phyloP scores from a whole-genome alignment of 208 protist genomes.

The Tritrichomonas musculus region DNA sequence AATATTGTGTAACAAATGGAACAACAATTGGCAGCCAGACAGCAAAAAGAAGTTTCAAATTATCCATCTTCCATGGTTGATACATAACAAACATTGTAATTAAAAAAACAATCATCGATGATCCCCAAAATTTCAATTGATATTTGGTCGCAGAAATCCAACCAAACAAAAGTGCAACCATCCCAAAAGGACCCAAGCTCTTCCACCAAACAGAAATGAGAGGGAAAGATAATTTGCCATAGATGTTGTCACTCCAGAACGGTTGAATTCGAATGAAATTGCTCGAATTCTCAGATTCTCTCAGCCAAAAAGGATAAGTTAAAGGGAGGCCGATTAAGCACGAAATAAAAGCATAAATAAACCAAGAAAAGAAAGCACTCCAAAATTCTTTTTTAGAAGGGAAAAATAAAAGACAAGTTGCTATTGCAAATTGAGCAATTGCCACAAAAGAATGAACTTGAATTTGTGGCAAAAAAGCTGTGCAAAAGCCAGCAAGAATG shows the following conservation, averaged over 20 bases:
- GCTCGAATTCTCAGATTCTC: neutral
- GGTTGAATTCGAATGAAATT: neutral
- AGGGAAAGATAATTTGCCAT: neutral
- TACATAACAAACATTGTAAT: neutral
- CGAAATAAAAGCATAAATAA: neutral
- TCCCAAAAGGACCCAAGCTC: neutral
- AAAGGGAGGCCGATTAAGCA: neutral
- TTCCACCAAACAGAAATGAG: neutral
- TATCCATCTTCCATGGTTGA: constrained; percentile 14
- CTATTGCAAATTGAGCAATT: neutral
- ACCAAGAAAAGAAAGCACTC: neutral
- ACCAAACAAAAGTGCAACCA: neutral
- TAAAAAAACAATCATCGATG: neutral
- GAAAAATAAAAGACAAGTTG: neutral
- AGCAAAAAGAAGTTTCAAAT: neutral
- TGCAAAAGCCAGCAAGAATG: neutral
- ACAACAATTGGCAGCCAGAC: neutral
- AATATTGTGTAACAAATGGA: neutral
- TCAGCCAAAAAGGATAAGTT: neutral
- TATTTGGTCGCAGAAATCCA: neutral
- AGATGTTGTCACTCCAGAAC: neutral
- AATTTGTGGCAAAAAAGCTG: neutral
- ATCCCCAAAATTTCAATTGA: neutral
- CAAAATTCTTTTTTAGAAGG: neutral
- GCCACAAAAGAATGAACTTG: constrained; percentile 25